These are phyloP conservation scores for Nothophoma quercina DNA, from an alignment of 2,329 filamentous ascomycete species.

Conservation along the genomic window DNA sequence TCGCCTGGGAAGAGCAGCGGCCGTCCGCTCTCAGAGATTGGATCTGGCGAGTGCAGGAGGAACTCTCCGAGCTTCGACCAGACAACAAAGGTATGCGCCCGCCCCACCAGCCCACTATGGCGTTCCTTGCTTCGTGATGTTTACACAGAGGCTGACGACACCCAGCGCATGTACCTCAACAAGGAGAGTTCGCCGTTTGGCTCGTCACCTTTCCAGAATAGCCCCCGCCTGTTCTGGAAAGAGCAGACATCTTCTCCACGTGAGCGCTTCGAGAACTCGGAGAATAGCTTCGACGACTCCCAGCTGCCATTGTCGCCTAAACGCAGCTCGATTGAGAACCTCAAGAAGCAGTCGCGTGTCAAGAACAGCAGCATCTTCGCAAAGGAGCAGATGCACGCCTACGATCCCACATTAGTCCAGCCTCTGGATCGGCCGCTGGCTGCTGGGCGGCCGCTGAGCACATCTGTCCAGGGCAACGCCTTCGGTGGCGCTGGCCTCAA, in stretches of 20 bases:
- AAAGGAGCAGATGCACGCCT: conserved; percentile 89
- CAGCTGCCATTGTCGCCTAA: conserved; percentile 75
- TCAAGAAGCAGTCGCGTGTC: conserved; percentile 92
- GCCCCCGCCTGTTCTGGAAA: conserved; percentile 92
- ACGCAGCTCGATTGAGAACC: conserved; percentile 90
- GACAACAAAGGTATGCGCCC: conserved; percentile 66
- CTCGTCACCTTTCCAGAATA: conserved; percentile 76
- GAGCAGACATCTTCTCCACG: conserved; percentile 69
- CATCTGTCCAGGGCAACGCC: conserved; percentile 73
- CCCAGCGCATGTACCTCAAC: conserved; percentile 71
- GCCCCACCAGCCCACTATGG: background rate
- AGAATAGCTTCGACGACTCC: conserved; percentile 57
- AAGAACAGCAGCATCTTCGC: conserved; percentile 98
- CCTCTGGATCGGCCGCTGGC: conserved; percentile 83
- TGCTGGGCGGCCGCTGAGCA: conserved; percentile 63
- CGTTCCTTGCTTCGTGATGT: conserved; percentile 1
- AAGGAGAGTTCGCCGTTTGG: conserved; percentile 85
- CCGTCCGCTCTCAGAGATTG: conserved; percentile 84
- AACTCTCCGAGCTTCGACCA: conserved; percentile 95
- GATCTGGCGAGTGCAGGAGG: conserved; percentile 81
- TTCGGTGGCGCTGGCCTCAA: conserved; percentile 67
- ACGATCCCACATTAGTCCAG: conserved; percentile 81
- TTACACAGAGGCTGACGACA: conserved; percentile 28
- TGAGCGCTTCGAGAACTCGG: conserved; percentile 73
- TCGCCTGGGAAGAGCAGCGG: conserved; percentile 69